Base-by-base conservation (phyloP, 805 yeast species). In the Barnettozyma salicaria region DNA sequence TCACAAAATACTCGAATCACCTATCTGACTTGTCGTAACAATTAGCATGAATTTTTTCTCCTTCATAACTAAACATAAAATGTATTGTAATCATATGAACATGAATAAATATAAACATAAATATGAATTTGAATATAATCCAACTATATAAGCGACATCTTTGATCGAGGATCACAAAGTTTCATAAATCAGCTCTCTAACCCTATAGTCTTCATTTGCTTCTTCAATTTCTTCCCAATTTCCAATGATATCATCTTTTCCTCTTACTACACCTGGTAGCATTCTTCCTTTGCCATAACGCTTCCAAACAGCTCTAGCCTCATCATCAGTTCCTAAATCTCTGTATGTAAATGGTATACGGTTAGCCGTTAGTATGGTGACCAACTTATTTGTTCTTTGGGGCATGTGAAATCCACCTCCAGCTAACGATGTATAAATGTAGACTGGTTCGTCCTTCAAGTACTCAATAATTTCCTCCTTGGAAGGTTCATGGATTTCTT, bases 271-370 rank as follows among this genome's bases (percentile, higher is more conserved):
- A 23, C 89, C 96, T 3, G 97, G 97, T 40, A 87, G 70, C 2
- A 76, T 65, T 48, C 82, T 77, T 4, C 94, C 95, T 20, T 67
- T 67, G 13, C 83, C 67, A 51, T 74, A 74, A 47, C 92, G 71
- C 51, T 76, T 76, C 96, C 96, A 88, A 19, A 86, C 72, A 49
- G 76, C 73, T 58, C 87, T 78, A 12, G 96, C 96, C 42, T 78
- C 81, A 35, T 78, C 87, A 55, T 88, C 94, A 0, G 95, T 86
- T 6, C 95, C 95, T 36, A 87, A 62, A 55, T 88, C 97, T 40
- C 83, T 75, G 54, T 76, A 72, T 21, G 74, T 71, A 55, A 76
- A 84, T 41, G 74, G 67, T 35, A 88, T 64, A 32, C 76, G 71
- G 56, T 87, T 83, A 4, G 89, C 95, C 27, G 76, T 71, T 36